A percentile compares a stretch with the other conserved stretches of the same genome.
Conservation (phyloP, 192 early-diverging fungal species). For the Chytriomyces hyalinus region DNA sequence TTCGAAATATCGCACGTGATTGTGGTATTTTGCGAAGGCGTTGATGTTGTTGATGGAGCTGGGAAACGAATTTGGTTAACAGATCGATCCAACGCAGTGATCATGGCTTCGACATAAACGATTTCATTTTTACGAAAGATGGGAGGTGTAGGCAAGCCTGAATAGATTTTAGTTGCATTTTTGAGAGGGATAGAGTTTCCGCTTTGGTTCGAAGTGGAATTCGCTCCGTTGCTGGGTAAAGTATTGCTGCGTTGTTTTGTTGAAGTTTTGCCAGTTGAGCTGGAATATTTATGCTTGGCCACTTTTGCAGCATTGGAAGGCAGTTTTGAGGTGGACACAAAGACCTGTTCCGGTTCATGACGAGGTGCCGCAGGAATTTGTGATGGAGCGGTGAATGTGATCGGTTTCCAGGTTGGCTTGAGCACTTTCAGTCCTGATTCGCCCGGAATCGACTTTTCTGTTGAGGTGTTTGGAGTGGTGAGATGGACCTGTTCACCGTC, state of each 20-base stretch:
- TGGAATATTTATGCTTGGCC: slow-evolving; percentile 1
- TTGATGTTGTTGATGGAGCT: neutral
- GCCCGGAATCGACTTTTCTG: no score
- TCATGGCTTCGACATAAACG: slow-evolving; percentile 28
- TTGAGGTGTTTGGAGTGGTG: no score
- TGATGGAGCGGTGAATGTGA: no score
- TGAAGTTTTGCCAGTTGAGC: no score
- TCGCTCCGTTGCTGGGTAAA: neutral
- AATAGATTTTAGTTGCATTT: neutral
- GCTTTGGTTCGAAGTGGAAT: neutral
- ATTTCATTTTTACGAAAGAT: slow-evolving; percentile 16
- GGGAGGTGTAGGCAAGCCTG: slow-evolving; percentile 1
- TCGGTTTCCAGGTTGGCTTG: no score
- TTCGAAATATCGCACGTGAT: neutral
- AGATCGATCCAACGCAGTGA: neutral
- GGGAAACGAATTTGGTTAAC: neutral
- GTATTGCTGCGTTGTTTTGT: no score
- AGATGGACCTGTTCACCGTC: no score
- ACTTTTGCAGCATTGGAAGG: neutral
- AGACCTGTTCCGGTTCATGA: no score
- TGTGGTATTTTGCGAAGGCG: neutral
- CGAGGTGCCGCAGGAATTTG: no score
- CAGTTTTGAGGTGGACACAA: no score
- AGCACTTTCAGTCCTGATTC: no score
- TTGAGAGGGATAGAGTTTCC: neutral